A percentile compares a stretch with the other conserved stretches of the same genome.
Evolutionary conservation across 768 basidiomycete genomes (phyloP).

Genomic region (Zangia roseola): DNA sequence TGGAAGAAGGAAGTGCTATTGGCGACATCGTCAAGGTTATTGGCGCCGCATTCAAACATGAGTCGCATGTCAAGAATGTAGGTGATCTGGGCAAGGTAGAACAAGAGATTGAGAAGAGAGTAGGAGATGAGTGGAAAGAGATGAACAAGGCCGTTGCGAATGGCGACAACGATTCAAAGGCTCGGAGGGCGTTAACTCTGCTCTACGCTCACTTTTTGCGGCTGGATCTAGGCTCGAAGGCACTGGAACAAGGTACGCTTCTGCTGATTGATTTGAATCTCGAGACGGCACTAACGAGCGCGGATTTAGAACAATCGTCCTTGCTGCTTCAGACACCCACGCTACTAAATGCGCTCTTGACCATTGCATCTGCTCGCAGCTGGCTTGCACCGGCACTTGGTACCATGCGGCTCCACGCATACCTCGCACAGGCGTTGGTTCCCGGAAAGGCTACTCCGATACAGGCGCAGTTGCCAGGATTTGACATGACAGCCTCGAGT

Average conservation of each 20-base stretch:
- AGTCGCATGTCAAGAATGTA: slow-evolving; percentile 37
- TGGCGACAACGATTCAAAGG: slow-evolving; percentile 38
- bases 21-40: slow-evolving; percentile 72
- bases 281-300: background rate
- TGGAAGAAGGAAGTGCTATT: slow-evolving; percentile 78
- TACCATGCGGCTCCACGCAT: slow-evolving; percentile 80
- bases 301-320: slow-evolving; percentile 62
- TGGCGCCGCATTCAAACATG: slow-evolving; percentile 62
- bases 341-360: slow-evolving; percentile 77
- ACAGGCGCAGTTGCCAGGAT: slow-evolving; percentile 78
- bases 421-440: slow-evolving; percentile 79
- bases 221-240: slow-evolving; percentile 47
- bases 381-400: slow-evolving; percentile 83
- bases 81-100: slow-evolving; percentile 51
- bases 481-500: slow-evolving; percentile 43
- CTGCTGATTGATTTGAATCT: background rate
- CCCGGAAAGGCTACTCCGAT: slow-evolving; percentile 46
- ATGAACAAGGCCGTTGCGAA: slow-evolving; percentile 43
- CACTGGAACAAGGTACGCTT: slow-evolving; percentile 62
- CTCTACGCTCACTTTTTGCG: slow-evolving; percentile 86
- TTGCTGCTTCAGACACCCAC: slow-evolving; percentile 71
- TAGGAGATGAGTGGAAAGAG: slow-evolving; percentile 55
- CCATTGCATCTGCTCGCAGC: slow-evolving; percentile 79
- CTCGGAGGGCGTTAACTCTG: slow-evolving; percentile 58
- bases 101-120: slow-evolving; percentile 44